Evolutionary conservation across 164 flowering plant genomes (phyloP).

Genomic region (Houttuynia cordata): DNA sequence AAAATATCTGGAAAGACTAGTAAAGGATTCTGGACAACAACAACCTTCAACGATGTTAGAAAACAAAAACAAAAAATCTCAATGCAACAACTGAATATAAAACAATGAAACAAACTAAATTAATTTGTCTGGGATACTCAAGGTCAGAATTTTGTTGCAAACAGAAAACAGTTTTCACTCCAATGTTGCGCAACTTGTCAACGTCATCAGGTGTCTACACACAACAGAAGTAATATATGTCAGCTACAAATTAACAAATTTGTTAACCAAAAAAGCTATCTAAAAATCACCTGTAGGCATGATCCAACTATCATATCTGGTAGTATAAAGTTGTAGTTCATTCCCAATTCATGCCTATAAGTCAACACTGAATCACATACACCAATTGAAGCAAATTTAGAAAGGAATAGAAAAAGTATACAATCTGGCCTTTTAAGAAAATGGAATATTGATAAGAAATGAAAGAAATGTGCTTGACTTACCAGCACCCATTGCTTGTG

Average conservation of each 20-base stretch:
- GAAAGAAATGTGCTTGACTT: conserved; percentile 10
- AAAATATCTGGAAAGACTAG: conserved; percentile 50
- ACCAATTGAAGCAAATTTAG: conserved; percentile 1
- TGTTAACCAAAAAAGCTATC: not conserved
- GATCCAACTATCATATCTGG: conserved; percentile 97
- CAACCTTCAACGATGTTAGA: not conserved
- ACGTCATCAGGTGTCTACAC: conserved; percentile 80
- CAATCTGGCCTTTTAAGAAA: not conserved
- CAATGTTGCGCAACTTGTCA: conserved; percentile 78
- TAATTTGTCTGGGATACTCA: conserved; percentile 60
- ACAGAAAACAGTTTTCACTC: conserved; percentile 91
- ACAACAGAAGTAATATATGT: conserved; percentile 1
- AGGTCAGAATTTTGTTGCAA: conserved; percentile 89
- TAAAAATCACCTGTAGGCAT: conserved; percentile 69
- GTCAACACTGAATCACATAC: conserved; percentile 50
- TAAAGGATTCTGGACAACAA: conserved; percentile 23
- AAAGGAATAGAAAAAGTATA: not conserved
- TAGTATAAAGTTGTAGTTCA: conserved; percentile 84
- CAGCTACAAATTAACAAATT: not conserved
- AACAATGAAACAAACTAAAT: not conserved
- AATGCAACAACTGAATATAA: not conserved
- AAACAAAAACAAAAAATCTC: not conserved
- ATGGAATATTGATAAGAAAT: not conserved
- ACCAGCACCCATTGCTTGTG: conserved; percentile 98
- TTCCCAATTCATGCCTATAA: conserved; percentile 92